Evolutionary conservation across 2,329 filamentous ascomycete species (phyloP), one percentile per base, ranked within the genome.

Genomic region (Didymella pinodella): DNA sequence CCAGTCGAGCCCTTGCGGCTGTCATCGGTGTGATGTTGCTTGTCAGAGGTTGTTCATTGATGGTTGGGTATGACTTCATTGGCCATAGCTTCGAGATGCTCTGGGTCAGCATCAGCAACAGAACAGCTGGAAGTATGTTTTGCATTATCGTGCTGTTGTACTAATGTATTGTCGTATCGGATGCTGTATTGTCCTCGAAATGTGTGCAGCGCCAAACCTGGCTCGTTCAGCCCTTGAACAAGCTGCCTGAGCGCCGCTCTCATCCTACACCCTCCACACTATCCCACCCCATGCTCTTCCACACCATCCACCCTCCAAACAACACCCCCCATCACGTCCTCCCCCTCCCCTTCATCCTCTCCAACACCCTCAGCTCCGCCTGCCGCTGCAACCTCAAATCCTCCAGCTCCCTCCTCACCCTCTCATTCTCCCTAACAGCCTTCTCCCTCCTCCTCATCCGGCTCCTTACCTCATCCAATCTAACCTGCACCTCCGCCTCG

Each of bases 281-380:
- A 14, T 16, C 31, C 31, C 3, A 10, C 46, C 12, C 25, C 38
- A 32, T 22, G 7, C 59, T 58, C 52, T 62, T 64, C 75, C 77
- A 22, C 22, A 22, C 22, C 22, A 22, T 22, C 22, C 3, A 3
- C 22, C 22, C 22, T 22, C 22, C 22, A 22, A 22, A 22, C 22
- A 22, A 22, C 22, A 22, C 22, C 22, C 28, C 28, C 28, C 28
- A 29, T n/a, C 38, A 32, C n/a, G 12, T 58, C 59, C 52, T 62
- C 65, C 75, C 77, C 59, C 66, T 74, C 54, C 64, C 69, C 61
- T 73, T 76, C 57, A 79, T 73, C 67, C 74, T 76, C 62, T 78
- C 75, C 66, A 79, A 70, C 34, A 82, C 76, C 68, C 78, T 78
- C 57, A 80, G 63, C 69, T 83, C 81, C 53, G 79, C 76, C 47